Conservation (phyloP, 805 yeast genomes). For the Wickerhamomyces alni region DNA sequence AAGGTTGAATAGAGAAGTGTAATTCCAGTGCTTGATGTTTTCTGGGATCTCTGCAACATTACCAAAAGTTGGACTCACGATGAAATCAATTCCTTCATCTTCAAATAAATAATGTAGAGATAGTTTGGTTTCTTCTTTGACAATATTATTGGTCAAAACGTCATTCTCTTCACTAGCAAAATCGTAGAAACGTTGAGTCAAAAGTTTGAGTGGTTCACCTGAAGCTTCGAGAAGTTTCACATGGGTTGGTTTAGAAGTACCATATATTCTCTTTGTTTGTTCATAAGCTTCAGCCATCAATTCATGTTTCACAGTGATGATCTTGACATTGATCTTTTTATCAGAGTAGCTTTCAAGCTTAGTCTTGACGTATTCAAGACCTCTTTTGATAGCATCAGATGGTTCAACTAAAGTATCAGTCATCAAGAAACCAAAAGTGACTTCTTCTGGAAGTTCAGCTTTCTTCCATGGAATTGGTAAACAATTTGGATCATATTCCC, state of each 20-base stretch:
- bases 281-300: constrained; percentile 46
- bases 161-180: constrained; percentile 55
- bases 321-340: constrained; percentile 37
- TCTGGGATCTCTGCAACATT: constrained; percentile 68
- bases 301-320: constrained; percentile 48
- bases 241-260: constrained; percentile 48
- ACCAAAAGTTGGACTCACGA: constrained; percentile 59
- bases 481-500: constrained; percentile 40
- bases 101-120: constrained; percentile 49
- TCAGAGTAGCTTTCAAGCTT: constrained; percentile 35
- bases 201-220: constrained; percentile 65
- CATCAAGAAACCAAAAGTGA: constrained; percentile 55
- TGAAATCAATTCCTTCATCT: constrained; percentile 54
- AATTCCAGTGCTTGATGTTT: constrained; percentile 69
- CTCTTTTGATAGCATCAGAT: constrained; percentile 57
- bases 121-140: constrained; percentile 53
- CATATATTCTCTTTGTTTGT: constrained; percentile 56
- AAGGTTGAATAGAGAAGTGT: constrained; percentile 67
- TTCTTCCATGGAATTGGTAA: constrained; percentile 35
- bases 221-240: constrained; percentile 46
- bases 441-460: constrained; percentile 29
- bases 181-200: constrained; percentile 57
- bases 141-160: constrained; percentile 49
- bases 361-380: constrained; percentile 42
- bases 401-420: constrained; percentile 66